phyloP scores from a whole-genome alignment of 2,329 filamentous ascomycete species.

The Monosporascus sp. region DNA sequence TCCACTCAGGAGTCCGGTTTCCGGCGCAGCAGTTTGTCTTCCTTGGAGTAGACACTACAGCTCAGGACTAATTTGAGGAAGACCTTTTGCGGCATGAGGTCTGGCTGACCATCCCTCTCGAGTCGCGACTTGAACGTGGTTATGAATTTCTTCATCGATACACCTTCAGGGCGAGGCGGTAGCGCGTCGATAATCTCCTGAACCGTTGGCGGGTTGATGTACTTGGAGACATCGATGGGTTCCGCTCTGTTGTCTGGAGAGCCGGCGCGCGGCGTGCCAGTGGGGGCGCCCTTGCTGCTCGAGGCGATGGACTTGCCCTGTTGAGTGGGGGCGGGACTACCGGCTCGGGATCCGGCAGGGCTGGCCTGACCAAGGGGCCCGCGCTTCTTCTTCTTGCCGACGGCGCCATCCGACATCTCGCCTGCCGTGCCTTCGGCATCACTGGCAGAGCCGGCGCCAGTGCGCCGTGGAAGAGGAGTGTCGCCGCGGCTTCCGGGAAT shows the following conservation, averaged over 20 bases:
- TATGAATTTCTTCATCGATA: constrained; percentile 49
- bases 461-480: constrained; percentile 48
- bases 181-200: constrained; percentile 51
- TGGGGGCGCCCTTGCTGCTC: constrained; percentile 6
- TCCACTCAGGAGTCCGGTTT: constrained; percentile 24
- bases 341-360: constrained; percentile 54
- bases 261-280: constrained; percentile 20
- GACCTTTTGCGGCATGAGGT: constrained; percentile 45
- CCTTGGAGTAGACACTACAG: constrained; percentile 44
- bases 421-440: constrained; percentile 68
- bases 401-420: constrained; percentile 56
- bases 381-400: constrained; percentile 50
- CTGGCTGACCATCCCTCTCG: constrained; percentile 42
- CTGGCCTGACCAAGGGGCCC: constrained; percentile 36
- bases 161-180: constrained; percentile 43
- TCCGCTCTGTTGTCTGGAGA: constrained; percentile 21
- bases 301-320: constrained; percentile 27
- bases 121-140: constrained; percentile 49
- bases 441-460: constrained; percentile 56
- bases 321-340: constrained; percentile 48
- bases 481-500: constrained; percentile 47
- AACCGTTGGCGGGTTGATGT: constrained; percentile 34
- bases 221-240: constrained; percentile 1
- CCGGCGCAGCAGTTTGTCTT: constrained; percentile 49
- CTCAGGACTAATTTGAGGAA: constrained; percentile 57